Conservation (phyloP, 2,329 filamentous ascomycete genomes). For the Helotiales sp. region DNA sequence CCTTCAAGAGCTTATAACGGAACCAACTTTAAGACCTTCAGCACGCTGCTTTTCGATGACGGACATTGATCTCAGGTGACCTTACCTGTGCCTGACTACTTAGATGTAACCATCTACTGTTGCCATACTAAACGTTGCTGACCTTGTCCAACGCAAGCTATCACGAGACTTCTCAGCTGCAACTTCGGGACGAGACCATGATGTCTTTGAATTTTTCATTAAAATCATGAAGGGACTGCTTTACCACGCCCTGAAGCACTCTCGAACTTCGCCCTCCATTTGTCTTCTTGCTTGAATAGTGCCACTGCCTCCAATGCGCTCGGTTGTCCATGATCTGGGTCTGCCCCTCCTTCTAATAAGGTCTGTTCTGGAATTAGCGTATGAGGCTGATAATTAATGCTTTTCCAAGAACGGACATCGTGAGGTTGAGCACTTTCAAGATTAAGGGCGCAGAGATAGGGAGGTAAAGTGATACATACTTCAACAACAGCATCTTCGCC, state of each 20-base stretch:
- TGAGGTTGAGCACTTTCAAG: not conserved
- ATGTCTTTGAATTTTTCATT: no score
- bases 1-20: no score
- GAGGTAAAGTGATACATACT: slow-evolving; percentile 35
- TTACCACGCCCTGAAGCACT: slow-evolving; percentile 49
- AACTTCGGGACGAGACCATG: no score
- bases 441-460: not conserved
- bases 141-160: no score
- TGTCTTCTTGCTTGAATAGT: slow-evolving; percentile 53
- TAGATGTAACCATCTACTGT: no score
- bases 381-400: not conserved
- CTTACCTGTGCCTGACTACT: no score
- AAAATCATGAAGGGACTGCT: slow-evolving; percentile 27
- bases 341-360: slow-evolving; percentile 52
- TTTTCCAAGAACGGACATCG: no score
- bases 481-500: slow-evolving; percentile 64
- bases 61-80: no score
- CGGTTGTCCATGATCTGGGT: slow-evolving; percentile 52
- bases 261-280: slow-evolving; percentile 52
- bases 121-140: no score
- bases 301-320: slow-evolving; percentile 49
- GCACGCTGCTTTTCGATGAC: no score
- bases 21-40: no score
- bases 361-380: slow-evolving; percentile 24
- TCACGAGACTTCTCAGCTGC: no score